These are phyloP conservation scores for Coniferiporia sulphurascens DNA, from an alignment of 1,284 basidiomycete species.

Conservation along the genomic window DNA sequence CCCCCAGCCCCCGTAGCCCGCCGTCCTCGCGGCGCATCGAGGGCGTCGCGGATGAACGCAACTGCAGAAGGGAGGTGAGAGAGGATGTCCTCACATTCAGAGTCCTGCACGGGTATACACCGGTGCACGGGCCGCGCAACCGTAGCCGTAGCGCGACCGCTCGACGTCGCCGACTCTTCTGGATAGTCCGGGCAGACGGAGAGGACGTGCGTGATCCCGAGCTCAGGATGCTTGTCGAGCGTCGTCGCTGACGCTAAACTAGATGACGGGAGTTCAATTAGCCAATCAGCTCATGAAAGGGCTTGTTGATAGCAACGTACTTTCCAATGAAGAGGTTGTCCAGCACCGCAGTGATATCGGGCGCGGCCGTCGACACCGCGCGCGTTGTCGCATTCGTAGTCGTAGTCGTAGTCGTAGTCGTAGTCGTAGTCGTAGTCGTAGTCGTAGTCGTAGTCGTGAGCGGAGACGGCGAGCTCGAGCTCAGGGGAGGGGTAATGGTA, in stretches of 20 bases:
- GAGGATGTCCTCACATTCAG: slow-evolving; percentile 56
- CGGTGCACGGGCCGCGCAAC: slow-evolving; percentile 33
- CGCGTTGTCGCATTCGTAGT: no score
- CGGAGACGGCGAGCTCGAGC: no score
- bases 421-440: no score
- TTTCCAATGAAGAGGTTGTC: slow-evolving; percentile 51
- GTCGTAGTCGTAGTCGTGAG: no score
- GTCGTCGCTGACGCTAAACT: slow-evolving; percentile 48
- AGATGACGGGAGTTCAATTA: not conserved
- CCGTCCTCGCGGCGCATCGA: slow-evolving; percentile 27
- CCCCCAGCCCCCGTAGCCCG: not conserved
- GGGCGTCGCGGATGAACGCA: slow-evolving; percentile 48
- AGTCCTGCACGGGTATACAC: slow-evolving; percentile 49
- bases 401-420: no score
- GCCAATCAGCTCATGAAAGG: not conserved
- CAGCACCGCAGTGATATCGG: slow-evolving; percentile 9
- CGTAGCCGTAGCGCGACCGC: not conserved
- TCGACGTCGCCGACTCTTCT: slow-evolving; percentile 4
- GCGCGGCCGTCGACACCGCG: not conserved
- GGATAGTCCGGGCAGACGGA: slow-evolving; percentile 57
- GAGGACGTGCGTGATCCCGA: slow-evolving; percentile 52
- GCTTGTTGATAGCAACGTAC: slow-evolving; percentile 28
- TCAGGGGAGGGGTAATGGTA: no score
- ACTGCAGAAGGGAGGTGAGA: slow-evolving; percentile 50
- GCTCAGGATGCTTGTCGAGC: slow-evolving; percentile 31